Evolutionary conservation across 495 filamentous ascomycete genomes (phyloP).

Genomic region (Tetracladium setigerum): DNA sequence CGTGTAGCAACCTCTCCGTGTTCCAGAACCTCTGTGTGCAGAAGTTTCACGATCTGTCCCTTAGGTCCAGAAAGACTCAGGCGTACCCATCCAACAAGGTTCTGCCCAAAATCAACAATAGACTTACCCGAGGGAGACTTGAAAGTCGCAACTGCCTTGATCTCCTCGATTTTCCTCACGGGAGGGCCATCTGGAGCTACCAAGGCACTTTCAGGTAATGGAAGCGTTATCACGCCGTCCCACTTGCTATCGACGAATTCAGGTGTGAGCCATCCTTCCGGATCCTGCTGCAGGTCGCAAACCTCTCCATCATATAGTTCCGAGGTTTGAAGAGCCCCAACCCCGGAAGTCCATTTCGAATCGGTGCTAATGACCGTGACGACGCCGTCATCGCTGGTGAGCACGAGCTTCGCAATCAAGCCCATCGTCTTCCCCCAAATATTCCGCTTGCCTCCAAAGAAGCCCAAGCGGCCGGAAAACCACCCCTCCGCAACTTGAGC

Average conservation of each 20-base stretch:
- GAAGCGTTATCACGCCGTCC: neutral
- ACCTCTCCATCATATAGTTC: conserved; percentile 49
- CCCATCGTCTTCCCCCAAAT: conserved; percentile 42
- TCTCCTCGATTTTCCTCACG: conserved; percentile 13
- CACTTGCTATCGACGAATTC: conserved; percentile 18
- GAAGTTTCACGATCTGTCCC: conserved; percentile 30
- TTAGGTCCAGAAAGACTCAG: conserved; percentile 27
- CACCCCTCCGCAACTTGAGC: conserved; percentile 48
- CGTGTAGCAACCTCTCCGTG: conserved; percentile 43
- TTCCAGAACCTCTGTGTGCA: conserved; percentile 46
- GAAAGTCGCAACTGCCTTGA: conserved; percentile 29
- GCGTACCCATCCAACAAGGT: conserved; percentile 41
- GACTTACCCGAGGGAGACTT: conserved; percentile 36
- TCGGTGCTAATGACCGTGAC: conserved; percentile 31
- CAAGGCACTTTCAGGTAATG: conserved; percentile 3
- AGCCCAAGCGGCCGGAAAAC: conserved; percentile 37
- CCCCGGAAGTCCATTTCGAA: conserved; percentile 32
- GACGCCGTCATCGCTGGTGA: conserved; percentile 22
- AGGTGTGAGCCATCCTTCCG: conserved; percentile 14
- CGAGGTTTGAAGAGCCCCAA: conserved; percentile 33
- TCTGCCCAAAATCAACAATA: conserved; percentile 49
- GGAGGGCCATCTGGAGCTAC: conserved; percentile 12
- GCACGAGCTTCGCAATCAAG: conserved; percentile 36
- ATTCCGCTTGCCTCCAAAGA: conserved; percentile 6
- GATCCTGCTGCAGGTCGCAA: conserved; percentile 33